Conservation (phyloP, 352 stramenopile species). For the Phytopythium oedochilum region DNA sequence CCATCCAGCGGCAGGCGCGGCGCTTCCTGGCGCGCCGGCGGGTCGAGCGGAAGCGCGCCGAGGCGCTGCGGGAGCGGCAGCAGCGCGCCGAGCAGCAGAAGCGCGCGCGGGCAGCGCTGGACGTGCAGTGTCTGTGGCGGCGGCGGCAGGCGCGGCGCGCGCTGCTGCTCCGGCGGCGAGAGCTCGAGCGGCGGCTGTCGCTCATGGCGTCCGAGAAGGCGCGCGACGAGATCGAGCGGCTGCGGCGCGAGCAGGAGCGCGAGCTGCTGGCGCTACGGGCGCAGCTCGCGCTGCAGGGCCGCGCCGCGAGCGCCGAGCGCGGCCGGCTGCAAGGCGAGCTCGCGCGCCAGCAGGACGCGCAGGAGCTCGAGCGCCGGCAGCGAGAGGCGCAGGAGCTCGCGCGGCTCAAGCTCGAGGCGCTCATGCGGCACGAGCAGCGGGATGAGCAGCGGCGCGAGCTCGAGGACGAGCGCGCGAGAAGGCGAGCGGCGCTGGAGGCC, state of each 20-base stretch:
- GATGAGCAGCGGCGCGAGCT: constrained; percentile 11
- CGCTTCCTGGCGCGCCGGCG: constrained; percentile 46
- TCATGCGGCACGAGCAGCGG: constrained; percentile 38
- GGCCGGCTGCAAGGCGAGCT: constrained; percentile 36
- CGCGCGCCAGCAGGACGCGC: constrained; percentile 27
- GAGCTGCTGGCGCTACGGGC: constrained; percentile 62
- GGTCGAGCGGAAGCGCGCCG: no score
- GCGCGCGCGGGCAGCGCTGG: constrained; percentile 44
- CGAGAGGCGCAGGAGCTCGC: constrained; percentile 56
- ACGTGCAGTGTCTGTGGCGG: constrained; percentile 66
- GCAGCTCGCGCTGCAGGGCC: constrained; percentile 57
- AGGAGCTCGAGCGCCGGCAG: constrained; percentile 36
- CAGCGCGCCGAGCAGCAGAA: constrained; percentile 14
- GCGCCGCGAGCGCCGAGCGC: constrained; percentile 41
- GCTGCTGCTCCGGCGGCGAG: constrained; percentile 38
- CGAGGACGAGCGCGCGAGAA: constrained; percentile 32
- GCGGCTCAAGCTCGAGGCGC: constrained; percentile 39
- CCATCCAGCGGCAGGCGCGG: constrained; percentile 65
- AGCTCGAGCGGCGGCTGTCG: constrained; percentile 78
- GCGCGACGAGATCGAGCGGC: constrained; percentile 70
- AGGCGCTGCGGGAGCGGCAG: no score
- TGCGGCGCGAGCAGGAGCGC: constrained; percentile 67
- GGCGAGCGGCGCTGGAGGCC: constrained; percentile 29
- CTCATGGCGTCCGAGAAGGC: constrained; percentile 81
- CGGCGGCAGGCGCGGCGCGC: constrained; percentile 29